Percentiles rank a stretch among this genome's conserved stretches.
Conservation (phyloP, 2,329 filamentous ascomycete species). For the Stagonosporopsis cucurbitacearum region DNA sequence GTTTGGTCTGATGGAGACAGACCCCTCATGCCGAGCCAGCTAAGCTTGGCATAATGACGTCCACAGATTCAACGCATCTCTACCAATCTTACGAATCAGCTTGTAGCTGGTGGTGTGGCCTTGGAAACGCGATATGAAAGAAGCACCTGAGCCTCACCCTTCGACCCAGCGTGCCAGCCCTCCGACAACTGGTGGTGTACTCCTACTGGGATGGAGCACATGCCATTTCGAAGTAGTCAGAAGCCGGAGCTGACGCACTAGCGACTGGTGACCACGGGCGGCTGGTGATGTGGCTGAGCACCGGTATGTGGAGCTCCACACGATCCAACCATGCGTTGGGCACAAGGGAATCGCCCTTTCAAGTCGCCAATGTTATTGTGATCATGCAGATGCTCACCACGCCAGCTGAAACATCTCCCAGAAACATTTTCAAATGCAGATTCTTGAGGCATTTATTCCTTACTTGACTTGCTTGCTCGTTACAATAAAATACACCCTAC, state of each 20-base stretch:
- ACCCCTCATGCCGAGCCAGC: constrained; percentile 21
- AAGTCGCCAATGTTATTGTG: no score
- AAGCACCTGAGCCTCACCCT: no score
- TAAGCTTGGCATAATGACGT: constrained; percentile 18
- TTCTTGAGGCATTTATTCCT: background rate
- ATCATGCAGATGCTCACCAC: background rate
- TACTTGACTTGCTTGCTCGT: constrained; percentile 8
- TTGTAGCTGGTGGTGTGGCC: background rate
- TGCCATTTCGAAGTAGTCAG: background rate
- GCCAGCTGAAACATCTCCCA: background rate
- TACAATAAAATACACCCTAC: constrained; percentile 15
- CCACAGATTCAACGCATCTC: background rate
- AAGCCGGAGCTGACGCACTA: constrained; percentile 8
- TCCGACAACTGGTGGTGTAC: background rate
- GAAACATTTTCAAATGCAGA: background rate
- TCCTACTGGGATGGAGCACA: background rate
- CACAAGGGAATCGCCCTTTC: no score
- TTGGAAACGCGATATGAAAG: background rate
- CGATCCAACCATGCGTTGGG: no score
- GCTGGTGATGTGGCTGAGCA: constrained; percentile 32
- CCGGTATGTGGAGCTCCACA: constrained; percentile 24
- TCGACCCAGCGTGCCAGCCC: no score
- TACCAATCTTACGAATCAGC: background rate
- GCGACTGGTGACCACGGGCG: constrained; percentile 1
- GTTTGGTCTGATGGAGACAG: constrained; percentile 21